A percentile compares a stretch with the other conserved stretches of the same genome.
These are phyloP conservation scores for Chamaecrista fasciculata DNA, from an alignment of 306 rosid species.

Conservation along the genomic window DNA sequence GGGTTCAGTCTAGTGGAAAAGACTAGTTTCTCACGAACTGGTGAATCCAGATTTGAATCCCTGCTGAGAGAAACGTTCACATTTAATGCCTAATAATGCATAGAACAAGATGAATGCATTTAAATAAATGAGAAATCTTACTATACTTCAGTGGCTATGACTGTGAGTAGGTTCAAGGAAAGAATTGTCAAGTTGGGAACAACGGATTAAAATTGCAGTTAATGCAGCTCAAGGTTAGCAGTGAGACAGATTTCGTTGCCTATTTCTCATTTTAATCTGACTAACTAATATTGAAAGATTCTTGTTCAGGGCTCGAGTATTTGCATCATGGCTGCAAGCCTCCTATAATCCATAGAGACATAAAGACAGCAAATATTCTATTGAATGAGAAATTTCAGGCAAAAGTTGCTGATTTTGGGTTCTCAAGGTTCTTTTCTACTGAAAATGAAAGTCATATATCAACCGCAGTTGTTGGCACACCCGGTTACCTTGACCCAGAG, in stretches of 20 bases:
- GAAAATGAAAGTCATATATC: constrained; percentile 28
- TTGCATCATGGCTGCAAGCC: constrained; percentile 38
- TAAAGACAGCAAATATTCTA: constrained; percentile 36
- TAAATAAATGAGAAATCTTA: background rate
- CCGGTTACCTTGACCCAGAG: constrained; percentile 36
- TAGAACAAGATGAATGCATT: too few relatives aligned
- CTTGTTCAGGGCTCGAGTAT: constrained; percentile 27
- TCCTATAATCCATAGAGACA: constrained; percentile 37
- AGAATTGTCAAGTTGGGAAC: constrained; percentile 32
- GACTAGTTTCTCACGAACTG: too few relatives aligned
- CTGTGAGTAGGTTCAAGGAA: constrained; percentile 19
- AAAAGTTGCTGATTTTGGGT: constrained; percentile 35
- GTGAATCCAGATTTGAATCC: too few relatives aligned
- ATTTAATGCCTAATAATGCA: too few relatives aligned
- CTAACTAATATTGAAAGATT: background rate
- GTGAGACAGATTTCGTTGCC: background rate
- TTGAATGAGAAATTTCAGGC: constrained; percentile 33
- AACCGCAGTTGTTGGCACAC: constrained; percentile 30
- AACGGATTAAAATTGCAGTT: constrained; percentile 32
- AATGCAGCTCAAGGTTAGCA: constrained; percentile 38
- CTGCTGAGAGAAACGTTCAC: too few relatives aligned
- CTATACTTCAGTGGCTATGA: background rate
- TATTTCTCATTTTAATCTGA: constrained; percentile 9
- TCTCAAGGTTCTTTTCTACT: constrained; percentile 25
- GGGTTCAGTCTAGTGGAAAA: too few relatives aligned